A percentile compares a stretch with the other conserved stretches of the same genome.
Conservation (phyloP, 257 asterid genomes). For the Solanum etuberosum region DNA sequence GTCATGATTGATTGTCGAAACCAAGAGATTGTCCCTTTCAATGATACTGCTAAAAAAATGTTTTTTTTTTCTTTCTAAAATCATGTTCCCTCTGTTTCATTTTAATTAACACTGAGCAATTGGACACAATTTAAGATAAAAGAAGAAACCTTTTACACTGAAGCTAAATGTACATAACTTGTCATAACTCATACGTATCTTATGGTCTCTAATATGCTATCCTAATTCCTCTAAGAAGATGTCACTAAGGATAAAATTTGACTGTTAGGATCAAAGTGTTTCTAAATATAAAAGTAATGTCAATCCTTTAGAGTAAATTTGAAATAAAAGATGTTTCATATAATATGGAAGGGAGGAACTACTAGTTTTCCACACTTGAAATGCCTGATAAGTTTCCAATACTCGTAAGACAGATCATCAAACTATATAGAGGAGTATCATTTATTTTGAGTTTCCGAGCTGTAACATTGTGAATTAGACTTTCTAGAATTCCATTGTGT, state of each 20-base stretch:
- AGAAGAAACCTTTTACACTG: neutral
- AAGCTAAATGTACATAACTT: neutral
- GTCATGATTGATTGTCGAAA: neutral
- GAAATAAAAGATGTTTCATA: neutral
- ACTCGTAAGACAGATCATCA: neutral
- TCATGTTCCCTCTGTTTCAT: neutral
- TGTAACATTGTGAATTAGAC: neutral
- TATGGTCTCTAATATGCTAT: neutral
- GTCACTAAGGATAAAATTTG: neutral
- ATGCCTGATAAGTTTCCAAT: neutral
- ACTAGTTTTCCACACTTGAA: neutral
- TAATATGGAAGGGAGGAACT: neutral
- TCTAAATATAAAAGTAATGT: neutral
- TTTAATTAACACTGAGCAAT: neutral
- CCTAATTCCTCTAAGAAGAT: neutral
- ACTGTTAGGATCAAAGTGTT: neutral
- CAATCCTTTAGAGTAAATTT: neutral
- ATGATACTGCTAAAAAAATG: neutral
- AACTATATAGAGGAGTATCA: neutral
- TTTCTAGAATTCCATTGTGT: neutral
- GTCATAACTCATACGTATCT: neutral
- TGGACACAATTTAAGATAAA: neutral
- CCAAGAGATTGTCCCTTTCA: neutral
- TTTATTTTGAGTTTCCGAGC: neutral
- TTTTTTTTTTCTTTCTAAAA: neutral